Evolutionary conservation across 164 flowering plant species (phyloP).

Genomic region (Echeveria elegans): DNA sequence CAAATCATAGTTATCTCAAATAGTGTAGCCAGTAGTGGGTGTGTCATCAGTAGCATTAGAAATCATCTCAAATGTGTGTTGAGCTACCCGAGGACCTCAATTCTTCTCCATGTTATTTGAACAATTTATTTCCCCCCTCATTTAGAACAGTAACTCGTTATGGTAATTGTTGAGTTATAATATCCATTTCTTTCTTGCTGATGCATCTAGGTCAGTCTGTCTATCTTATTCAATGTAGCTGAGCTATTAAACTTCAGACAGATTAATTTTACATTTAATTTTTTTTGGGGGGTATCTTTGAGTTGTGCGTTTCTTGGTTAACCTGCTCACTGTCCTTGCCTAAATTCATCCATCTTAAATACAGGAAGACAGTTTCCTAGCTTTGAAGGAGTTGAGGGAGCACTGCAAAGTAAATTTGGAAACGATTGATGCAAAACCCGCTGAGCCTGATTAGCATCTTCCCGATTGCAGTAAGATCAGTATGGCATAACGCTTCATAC

Average conservation of each 20-base stretch:
- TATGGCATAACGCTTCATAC: neutral
- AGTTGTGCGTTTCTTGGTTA: neutral
- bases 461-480: slow-evolving; percentile 12
- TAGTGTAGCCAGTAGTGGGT: too few species aligned
- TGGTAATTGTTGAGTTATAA: too few species aligned
- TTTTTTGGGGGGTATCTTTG: neutral
- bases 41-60: too few species aligned
- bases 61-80: too few species aligned
- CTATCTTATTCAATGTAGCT: too few species aligned
- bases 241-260: neutral
- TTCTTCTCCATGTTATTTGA: too few species aligned
- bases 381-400: slow-evolving; percentile 57
- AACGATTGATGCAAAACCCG: slow-evolving; percentile 23
- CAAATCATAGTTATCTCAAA: too few species aligned
- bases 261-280: neutral
- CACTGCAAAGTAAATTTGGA: slow-evolving; percentile 60
- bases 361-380: slow-evolving; percentile 51
- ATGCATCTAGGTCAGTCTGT: too few species aligned
- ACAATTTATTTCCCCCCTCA: too few species aligned
- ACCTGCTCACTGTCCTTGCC: neutral
- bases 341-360: slow-evolving; percentile 1
- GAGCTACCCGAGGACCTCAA: too few species aligned
- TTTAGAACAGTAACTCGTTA: too few species aligned
- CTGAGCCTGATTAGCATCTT: slow-evolving; percentile 19
- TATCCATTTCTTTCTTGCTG: too few species aligned